These are phyloP conservation scores for Penicillium bovifimosum DNA, from an alignment of 495 filamentous ascomycete genomes.

Conservation along the genomic window DNA sequence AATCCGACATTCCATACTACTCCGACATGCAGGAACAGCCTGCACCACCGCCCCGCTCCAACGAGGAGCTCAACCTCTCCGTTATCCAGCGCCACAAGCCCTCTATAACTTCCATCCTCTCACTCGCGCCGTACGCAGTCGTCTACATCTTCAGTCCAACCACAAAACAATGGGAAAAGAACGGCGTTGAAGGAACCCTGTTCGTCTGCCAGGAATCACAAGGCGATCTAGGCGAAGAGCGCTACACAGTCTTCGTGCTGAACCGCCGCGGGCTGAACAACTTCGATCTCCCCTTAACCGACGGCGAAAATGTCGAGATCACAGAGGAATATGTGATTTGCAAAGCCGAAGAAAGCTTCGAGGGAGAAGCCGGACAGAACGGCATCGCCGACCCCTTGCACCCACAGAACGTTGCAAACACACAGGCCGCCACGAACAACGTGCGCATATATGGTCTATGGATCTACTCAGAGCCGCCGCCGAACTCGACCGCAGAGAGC, in stretches of 20 bases:
- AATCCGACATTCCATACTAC: constrained; percentile 48
- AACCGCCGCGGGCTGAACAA: constrained; percentile 58
- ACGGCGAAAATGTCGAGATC: constrained; percentile 51
- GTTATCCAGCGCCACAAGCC: constrained; percentile 75
- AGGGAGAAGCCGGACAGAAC: constrained; percentile 7
- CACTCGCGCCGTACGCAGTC: constrained; percentile 71
- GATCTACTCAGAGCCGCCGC: constrained; percentile 56
- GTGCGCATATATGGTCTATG: constrained; percentile 54
- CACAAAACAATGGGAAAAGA: constrained; percentile 67
- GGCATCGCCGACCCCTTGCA: constrained; percentile 17
- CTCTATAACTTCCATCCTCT: constrained; percentile 57
- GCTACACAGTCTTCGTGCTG: constrained; percentile 56
- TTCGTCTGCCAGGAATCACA: constrained; percentile 66
- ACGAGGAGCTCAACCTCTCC: constrained; percentile 74
- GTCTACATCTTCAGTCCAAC: constrained; percentile 67
- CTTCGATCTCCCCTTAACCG: constrained; percentile 47
- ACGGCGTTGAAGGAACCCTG: constrained; percentile 69
- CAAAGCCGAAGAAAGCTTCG: constrained; percentile 31
- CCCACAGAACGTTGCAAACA: constrained; percentile 9
- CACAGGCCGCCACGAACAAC: constrained; percentile 8
- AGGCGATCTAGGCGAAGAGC: constrained; percentile 38
- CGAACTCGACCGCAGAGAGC: constrained; percentile 49
- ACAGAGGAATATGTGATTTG: constrained; percentile 59
- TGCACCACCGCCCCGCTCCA: constrained; percentile 53
- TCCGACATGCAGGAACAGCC: constrained; percentile 36